Conservation (phyloP, 768 basidiomycete genomes). For the Mycena latifolia region DNA sequence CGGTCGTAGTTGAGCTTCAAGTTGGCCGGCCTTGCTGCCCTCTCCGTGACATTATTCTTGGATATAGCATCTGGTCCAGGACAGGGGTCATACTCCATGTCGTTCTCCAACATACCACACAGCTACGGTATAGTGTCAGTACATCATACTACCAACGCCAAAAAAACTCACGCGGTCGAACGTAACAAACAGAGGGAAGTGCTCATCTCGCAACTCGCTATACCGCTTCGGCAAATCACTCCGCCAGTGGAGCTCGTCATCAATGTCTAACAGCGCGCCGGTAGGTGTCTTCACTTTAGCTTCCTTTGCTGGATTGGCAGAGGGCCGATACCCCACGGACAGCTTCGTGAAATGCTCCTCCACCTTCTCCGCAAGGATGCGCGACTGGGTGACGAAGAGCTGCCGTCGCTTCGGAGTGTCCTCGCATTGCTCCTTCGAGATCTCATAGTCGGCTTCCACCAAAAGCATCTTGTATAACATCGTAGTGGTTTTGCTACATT, state of each 20-base stretch:
- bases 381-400: conserved; percentile 80
- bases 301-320: neutral
- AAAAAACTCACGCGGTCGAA: conserved; percentile 64
- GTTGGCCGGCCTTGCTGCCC: neutral
- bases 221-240: conserved; percentile 63
- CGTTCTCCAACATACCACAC: conserved; percentile 26
- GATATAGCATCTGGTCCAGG: neutral
- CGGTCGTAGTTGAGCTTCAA: conserved; percentile 28
- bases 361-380: conserved; percentile 76
- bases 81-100: conserved; percentile 21
- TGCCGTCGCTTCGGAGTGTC: conserved; percentile 64
- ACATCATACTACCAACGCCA: no score
- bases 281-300: conserved; percentile 35
- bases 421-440: conserved; percentile 39
- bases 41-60: neutral
- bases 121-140: neutral
- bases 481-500: conserved; percentile 54
- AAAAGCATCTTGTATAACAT: conserved; percentile 84
- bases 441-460: conserved; percentile 68
- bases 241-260: conserved; percentile 57
- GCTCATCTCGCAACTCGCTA: conserved; percentile 65
- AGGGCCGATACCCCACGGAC: conserved; percentile 40
- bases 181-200: conserved; percentile 81
- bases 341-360: conserved; percentile 72
- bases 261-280: conserved; percentile 48